Base-by-base conservation (phyloP, 306 rosid genomes). In the Echinosophora koreensis region DNA sequence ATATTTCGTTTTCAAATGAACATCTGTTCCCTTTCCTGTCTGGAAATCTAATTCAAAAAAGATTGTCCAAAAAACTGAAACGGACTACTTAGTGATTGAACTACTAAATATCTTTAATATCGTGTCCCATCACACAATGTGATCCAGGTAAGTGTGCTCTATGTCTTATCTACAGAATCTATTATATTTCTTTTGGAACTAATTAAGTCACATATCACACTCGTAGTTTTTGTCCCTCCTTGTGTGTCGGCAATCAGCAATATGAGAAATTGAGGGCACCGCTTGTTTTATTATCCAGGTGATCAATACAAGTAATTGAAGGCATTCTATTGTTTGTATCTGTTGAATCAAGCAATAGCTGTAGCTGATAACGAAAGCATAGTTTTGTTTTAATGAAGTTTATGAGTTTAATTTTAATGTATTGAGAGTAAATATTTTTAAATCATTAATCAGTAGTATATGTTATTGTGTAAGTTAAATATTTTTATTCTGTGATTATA, bases 51-150 rank as follows among this genome's bases (percentile, higher is more conserved):
- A 8, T 5, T 44, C 11, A 4, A 2, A 0, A 15, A 27, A 52
- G 16, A 51, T 76, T 46, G 71, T 42, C 68, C 76, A 61, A 50
- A 49, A 59, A 39, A 44, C 58, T 9, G 22, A 79, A 68, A 60
- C 58, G 22, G 61, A 54, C 58, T 37, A 27, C 17, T 13, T 35
- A 46, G 18, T 47, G 72, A 27, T 38, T 46, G 6, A 76, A 58
- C 58, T 38, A 13, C 54, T 69, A 30, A n/a, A 28, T 27, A 28
- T 47, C 44, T 38, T 63, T 13, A 65, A 55, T 38, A 51, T 22
- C 55, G 46, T 69, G 35, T 79, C 58, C 60, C 38, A 67, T 78
- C 38, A 16, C 41, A 4, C 62, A 52, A 55, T 69, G 49, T 27
- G 70, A 71, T 79, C 55, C 47, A 39, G 39, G 39, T 66, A 14